phyloP scores from a whole-genome alignment of 371 early-diverging fungal genomes.

The Actinomucor elegans region DNA sequence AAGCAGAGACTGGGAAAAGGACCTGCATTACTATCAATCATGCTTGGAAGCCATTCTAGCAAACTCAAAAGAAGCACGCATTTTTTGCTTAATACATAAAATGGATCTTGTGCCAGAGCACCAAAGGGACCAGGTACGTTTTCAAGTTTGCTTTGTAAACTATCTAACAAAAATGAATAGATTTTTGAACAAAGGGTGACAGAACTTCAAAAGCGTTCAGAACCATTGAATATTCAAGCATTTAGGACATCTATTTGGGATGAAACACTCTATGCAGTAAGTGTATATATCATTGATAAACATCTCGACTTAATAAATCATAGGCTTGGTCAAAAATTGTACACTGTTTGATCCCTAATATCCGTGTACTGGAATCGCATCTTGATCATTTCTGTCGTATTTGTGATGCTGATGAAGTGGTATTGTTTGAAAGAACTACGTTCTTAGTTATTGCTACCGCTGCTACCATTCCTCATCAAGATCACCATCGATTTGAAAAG shows the following conservation, averaged over 20 bases:
- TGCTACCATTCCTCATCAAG: conserved; percentile 55
- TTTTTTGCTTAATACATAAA: conserved; percentile 95
- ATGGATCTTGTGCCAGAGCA: conserved; percentile 92
- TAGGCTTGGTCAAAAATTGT: conserved; percentile 97
- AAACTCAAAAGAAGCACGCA: conserved; percentile 86
- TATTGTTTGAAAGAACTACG: conserved; percentile 91
- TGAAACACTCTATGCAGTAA: conserved; percentile 87
- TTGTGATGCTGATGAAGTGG: conserved; percentile 93
- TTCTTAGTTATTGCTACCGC: conserved; percentile 91
- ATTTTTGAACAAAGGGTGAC: conserved; percentile 69
- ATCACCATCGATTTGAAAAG: conserved; percentile 86
- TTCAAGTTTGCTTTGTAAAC: too few species aligned
- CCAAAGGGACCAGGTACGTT: conserved; percentile 62
- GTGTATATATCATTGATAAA: too few species aligned
- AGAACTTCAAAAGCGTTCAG: conserved; percentile 73
- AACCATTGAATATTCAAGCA: conserved; percentile 70
- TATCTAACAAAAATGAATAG: too few species aligned
- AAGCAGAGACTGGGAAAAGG: conserved; percentile 85
- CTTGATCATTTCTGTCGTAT: conserved; percentile 76
- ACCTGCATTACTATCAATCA: conserved; percentile 89
- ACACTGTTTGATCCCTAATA: conserved; percentile 92
- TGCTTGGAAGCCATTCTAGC: conserved; percentile 82
- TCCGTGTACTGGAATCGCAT: conserved; percentile 74
- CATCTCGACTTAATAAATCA: too few species aligned
- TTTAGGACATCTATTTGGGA: conserved; percentile 97